phyloP scores from a whole-genome alignment of 2,329 filamentous ascomycete genomes.

The Beauveria australis region DNA sequence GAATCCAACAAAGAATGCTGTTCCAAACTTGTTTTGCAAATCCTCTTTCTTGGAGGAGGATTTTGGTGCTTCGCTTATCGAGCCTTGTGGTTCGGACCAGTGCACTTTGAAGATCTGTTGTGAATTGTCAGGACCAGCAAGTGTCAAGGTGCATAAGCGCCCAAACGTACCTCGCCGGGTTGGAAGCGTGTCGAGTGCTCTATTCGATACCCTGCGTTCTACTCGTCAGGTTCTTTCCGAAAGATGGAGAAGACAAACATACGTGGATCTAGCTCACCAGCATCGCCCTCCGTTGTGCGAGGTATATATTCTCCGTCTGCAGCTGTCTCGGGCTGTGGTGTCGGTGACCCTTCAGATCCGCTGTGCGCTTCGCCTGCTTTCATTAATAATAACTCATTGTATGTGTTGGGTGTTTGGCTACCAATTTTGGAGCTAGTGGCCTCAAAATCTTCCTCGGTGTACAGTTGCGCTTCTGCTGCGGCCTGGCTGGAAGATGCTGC shows the following conservation, averaged over 20 bases:
- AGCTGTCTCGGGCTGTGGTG: neutral
- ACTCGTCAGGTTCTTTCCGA: neutral
- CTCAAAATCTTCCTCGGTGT: neutral
- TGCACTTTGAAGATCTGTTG: slow-evolving; percentile 46
- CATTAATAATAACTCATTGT: neutral
- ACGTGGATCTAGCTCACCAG: slow-evolving; percentile 30
- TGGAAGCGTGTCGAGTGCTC: slow-evolving; percentile 30
- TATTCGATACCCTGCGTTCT: slow-evolving; percentile 30
- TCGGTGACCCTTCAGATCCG: slow-evolving; percentile 6
- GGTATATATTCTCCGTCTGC: slow-evolving; percentile 5
- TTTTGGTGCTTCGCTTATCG: slow-evolving; percentile 21
- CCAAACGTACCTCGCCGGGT: slow-evolving; percentile 30
- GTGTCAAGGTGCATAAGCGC: neutral
- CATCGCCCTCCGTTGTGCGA: neutral
- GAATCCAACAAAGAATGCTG: slow-evolving; percentile 39
- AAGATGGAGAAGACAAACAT: slow-evolving; percentile 11
- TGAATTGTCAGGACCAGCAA: neutral
- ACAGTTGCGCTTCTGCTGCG: neutral
- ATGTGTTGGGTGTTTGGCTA: neutral
- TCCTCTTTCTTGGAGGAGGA: slow-evolving; percentile 23
- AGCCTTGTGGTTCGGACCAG: slow-evolving; percentile 45
- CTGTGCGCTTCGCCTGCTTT: neutral
- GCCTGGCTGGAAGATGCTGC: slow-evolving; percentile 4
- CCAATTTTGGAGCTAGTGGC: neutral
- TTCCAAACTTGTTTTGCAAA: slow-evolving; percentile 26